Evolutionary conservation across 805 yeast genomes (phyloP).

Genomic region (Priceomyces haplophilus): DNA sequence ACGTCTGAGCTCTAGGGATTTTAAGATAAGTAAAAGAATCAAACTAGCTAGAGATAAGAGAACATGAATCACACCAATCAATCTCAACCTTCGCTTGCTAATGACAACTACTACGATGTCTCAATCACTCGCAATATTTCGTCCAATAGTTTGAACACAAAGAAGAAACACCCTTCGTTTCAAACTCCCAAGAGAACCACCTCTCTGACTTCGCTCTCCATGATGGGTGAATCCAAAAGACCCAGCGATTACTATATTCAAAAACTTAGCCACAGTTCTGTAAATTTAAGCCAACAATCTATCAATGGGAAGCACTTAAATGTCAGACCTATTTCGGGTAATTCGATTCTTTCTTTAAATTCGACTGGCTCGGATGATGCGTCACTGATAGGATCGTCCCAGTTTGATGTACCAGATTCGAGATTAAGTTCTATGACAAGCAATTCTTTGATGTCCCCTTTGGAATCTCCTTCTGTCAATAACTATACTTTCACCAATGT

Average conservation of each 20-base stretch:
- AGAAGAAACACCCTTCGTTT: conserved; percentile 16
- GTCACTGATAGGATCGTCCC: conserved; percentile 29
- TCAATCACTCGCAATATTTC: conserved; percentile 11
- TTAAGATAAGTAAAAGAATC: too few relatives aligned
- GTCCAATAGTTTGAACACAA: conserved; percentile 8
- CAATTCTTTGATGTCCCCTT: conserved; percentile 20
- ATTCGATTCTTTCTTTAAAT: conserved; percentile 30
- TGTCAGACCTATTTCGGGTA: conserved; percentile 30
- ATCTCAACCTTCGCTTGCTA: conserved; percentile 20
- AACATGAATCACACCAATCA: conserved; percentile 19
- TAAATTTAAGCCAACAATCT: conserved; percentile 13
- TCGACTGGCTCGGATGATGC: conserved; percentile 35
- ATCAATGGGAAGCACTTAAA: conserved; percentile 2
- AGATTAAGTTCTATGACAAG: conserved; percentile 38
- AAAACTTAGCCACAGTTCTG: conserved; percentile 23
- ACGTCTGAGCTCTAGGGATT: too few relatives aligned
- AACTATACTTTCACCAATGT: conserved; percentile 9
- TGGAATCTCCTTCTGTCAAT: conserved; percentile 15
- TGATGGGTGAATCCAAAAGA: conserved; percentile 24
- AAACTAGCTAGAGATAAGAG: background rate
- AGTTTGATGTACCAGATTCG: conserved; percentile 34
- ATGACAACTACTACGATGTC: conserved; percentile 27
- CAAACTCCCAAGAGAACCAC: conserved; percentile 25
- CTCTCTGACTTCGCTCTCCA: conserved; percentile 22
- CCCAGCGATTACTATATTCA: conserved; percentile 42